Percentiles rank a stretch among this genome's conserved stretches.
Conservation (phyloP, 257 asterid species). For the Scutellaria galericulata region DNA sequence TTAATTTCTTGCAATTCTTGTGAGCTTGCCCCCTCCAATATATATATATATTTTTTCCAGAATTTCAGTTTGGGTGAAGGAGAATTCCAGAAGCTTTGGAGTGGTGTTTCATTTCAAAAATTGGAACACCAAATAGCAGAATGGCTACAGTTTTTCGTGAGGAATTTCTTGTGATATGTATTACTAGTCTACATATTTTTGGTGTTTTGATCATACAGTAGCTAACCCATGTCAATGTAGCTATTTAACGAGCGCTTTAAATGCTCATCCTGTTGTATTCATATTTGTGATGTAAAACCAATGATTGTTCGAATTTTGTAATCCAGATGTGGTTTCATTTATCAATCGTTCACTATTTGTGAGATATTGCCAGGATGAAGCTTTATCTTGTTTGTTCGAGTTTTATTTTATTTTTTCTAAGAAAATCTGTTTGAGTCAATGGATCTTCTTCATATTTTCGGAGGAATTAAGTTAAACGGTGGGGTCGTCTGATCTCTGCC, state of each 20-base stretch:
- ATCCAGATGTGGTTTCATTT: not conserved
- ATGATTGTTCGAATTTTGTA: slow-evolving; percentile 20
- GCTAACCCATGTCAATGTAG: slow-evolving; percentile 31
- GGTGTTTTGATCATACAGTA: slow-evolving; percentile 31
- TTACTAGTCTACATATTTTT: slow-evolving; percentile 31
- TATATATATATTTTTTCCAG: not conserved
- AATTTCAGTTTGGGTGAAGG: slow-evolving; percentile 20
- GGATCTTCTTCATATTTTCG: no score
- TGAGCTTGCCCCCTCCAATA: not conserved
- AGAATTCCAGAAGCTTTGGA: slow-evolving; percentile 14
- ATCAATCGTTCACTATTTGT: no score
- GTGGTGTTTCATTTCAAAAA: slow-evolving; percentile 11
- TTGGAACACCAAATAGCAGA: slow-evolving; percentile 20
- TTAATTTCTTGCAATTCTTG: slow-evolving; percentile 5
- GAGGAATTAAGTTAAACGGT: no score
- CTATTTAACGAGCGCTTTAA: slow-evolving; percentile 20
- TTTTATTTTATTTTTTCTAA: no score
- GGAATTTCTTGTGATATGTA: slow-evolving; percentile 29
- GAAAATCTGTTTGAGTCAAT: no score
- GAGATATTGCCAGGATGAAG: no score
- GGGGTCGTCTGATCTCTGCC: no score
- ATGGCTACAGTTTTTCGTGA: slow-evolving; percentile 20
- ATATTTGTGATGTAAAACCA: slow-evolving; percentile 39
- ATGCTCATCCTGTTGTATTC: slow-evolving; percentile 36
- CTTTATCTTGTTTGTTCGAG: no score